phyloP scores from a whole-genome alignment of 176 grass and related monocot genomes.

The Carex scoparia region DNA sequence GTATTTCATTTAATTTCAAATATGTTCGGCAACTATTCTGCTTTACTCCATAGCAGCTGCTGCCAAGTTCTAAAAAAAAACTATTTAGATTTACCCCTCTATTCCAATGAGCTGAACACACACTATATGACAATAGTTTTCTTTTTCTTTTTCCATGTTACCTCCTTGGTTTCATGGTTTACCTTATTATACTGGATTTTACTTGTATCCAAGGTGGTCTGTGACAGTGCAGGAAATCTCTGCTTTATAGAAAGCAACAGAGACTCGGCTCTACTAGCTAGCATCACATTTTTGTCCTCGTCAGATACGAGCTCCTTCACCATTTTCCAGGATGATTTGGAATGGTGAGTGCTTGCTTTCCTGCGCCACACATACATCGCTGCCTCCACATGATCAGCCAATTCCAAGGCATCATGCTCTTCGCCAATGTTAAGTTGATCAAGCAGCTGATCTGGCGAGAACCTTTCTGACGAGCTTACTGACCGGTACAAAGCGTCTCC shows the following conservation, averaged over 20 bases:
- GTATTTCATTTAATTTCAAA: neutral
- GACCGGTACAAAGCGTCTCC: constrained; percentile 71
- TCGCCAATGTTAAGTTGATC: constrained; percentile 66
- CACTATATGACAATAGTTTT: neutral
- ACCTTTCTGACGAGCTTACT: constrained; percentile 50
- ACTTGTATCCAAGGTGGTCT: constrained; percentile 94
- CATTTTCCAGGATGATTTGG: constrained; percentile 63
- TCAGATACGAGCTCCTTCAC: constrained; percentile 74
- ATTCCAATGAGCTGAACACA: neutral
- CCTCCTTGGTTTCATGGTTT: neutral
- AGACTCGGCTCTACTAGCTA: constrained; percentile 62
- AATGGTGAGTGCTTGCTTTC: constrained; percentile 58
- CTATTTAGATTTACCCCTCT: no score
- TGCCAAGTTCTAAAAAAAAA: no score
- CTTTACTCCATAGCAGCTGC: no score
- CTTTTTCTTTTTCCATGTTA: neutral
- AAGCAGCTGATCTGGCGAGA: constrained; percentile 79
- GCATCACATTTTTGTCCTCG: constrained; percentile 70
- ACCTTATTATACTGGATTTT: constrained; percentile 99
- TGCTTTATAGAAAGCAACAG: constrained; percentile 84
- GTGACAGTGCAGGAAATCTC: constrained; percentile 70
- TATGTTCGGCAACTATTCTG: neutral
- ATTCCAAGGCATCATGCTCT: constrained; percentile 76
- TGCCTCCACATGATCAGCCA: constrained; percentile 81
- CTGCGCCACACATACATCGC: constrained; percentile 95